These are phyloP conservation scores for Dactylellina parvicollis DNA, from an alignment of 2,329 filamentous ascomycete genomes.

Conservation along the genomic window DNA sequence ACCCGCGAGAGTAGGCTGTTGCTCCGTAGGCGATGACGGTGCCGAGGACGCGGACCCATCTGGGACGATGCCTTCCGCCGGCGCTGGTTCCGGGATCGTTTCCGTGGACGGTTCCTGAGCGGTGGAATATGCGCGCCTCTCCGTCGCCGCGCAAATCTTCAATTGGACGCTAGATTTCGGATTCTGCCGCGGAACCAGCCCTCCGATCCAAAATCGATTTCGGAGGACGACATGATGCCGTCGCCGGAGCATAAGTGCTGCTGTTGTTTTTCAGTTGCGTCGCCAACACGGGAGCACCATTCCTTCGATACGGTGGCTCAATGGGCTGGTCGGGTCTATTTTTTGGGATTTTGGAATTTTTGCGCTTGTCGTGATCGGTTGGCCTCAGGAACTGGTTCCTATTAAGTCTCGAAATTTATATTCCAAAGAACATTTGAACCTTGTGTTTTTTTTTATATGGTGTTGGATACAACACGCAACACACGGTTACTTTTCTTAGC, in stretches of 20 bases:
- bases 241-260: conserved; percentile 31
- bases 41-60: neutral
- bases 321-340: neutral
- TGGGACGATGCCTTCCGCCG: neutral
- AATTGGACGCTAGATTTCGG: conserved; percentile 1
- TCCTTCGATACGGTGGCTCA: conserved; percentile 2
- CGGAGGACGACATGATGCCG: conserved; percentile 25
- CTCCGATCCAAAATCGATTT: conserved; percentile 2
- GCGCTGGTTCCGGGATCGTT: neutral
- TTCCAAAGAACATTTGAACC: no score
- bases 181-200: neutral
- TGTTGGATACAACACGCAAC: neutral
- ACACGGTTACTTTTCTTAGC: no score
- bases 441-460: neutral
- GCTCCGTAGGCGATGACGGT: neutral
- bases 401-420: no score
- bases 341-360: neutral
- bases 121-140: neutral
- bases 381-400: no score
- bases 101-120: neutral
- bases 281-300: conserved; percentile 11
- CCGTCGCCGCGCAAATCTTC: neutral
- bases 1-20: neutral
- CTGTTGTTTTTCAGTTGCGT: neutral
- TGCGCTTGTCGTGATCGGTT: neutral